Conservation (phyloP, 305 asterid genomes). For the Fraxinus angustifolia region DNA sequence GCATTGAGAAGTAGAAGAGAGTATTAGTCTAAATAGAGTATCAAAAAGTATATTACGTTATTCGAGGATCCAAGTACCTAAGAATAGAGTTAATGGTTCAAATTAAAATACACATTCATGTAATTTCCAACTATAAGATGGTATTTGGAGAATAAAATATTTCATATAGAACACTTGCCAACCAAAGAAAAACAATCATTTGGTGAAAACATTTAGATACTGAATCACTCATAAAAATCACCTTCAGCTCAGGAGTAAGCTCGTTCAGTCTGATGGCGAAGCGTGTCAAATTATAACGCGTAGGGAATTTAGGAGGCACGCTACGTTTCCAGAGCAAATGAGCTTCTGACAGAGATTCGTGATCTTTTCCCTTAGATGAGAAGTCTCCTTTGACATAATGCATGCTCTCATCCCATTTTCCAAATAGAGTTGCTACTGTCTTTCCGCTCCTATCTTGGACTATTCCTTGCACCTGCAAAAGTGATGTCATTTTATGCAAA, state of each 20-base stretch:
- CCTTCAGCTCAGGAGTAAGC: conserved; percentile 70
- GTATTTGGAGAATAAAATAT: background rate
- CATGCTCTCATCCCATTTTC: conserved; percentile 98
- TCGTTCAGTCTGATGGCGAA: conserved; percentile 89
- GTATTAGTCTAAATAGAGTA: background rate
- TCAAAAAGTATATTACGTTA: background rate
- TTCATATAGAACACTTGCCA: background rate
- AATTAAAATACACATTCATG: background rate
- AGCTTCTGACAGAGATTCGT: conserved; percentile 59
- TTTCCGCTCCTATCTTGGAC: conserved; percentile 77
- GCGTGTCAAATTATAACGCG: conserved; percentile 80
- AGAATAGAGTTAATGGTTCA: background rate
- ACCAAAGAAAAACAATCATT: background rate
- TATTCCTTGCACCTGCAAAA: conserved; percentile 74
- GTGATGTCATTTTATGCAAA: conserved; percentile 13
- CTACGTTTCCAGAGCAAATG: conserved; percentile 77
- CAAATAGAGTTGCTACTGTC: conserved; percentile 69
- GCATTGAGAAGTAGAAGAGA: background rate
- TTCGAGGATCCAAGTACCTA: background rate
- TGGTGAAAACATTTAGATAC: background rate
- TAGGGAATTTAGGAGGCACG: conserved; percentile 65
- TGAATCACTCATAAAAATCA: conserved; percentile 24
- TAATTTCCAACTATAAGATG: background rate
- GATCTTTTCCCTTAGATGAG: conserved; percentile 53
- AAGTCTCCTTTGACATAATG: conserved; percentile 65